These are phyloP conservation scores for Cynanchum wilfordii DNA, from an alignment of 257 asterid species.

Conservation along the genomic window DNA sequence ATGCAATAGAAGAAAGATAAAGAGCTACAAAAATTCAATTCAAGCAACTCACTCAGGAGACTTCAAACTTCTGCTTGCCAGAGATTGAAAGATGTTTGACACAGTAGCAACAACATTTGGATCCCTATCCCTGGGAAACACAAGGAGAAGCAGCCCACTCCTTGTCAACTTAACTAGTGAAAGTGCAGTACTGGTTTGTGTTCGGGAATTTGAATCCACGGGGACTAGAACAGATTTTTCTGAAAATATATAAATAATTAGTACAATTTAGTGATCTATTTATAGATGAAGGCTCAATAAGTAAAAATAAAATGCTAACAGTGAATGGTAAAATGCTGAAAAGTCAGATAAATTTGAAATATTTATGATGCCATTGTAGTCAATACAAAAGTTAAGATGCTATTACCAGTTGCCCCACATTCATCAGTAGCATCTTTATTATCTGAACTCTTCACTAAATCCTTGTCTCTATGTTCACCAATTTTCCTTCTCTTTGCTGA, in stretches of 20 bases:
- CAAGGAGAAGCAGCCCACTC: slow-evolving; percentile 41
- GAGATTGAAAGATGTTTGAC: slow-evolving; percentile 28
- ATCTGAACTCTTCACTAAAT: slow-evolving; percentile 4
- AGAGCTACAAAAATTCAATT: neutral
- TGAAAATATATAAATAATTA: neutral
- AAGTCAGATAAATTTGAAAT: neutral
- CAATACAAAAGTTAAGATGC: neutral
- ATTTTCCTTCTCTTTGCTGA: slow-evolving; percentile 34
- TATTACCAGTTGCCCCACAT: slow-evolving; percentile 19
- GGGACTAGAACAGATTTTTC: neutral
- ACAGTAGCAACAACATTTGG: slow-evolving; percentile 31
- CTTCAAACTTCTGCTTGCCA: slow-evolving; percentile 30
- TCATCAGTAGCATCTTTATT: slow-evolving; percentile 13
- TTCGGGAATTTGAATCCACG: slow-evolving; percentile 19
- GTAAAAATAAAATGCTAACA: neutral
- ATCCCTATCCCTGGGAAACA: slow-evolving; percentile 29
- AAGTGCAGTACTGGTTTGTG: slow-evolving; percentile 24
- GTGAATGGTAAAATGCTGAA: neutral
- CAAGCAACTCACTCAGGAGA: slow-evolving; percentile 35
- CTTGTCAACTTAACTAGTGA: slow-evolving; percentile 44
- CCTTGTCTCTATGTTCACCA: slow-evolving; percentile 9
- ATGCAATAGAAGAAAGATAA: neutral
- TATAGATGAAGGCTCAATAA: neutral
- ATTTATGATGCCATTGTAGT: neutral
- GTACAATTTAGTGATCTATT: neutral